Evolutionary conservation across 495 filamentous ascomycete species (phyloP), one percentile per base, ranked within the genome.

Genomic region (Penicillium manginii): DNA sequence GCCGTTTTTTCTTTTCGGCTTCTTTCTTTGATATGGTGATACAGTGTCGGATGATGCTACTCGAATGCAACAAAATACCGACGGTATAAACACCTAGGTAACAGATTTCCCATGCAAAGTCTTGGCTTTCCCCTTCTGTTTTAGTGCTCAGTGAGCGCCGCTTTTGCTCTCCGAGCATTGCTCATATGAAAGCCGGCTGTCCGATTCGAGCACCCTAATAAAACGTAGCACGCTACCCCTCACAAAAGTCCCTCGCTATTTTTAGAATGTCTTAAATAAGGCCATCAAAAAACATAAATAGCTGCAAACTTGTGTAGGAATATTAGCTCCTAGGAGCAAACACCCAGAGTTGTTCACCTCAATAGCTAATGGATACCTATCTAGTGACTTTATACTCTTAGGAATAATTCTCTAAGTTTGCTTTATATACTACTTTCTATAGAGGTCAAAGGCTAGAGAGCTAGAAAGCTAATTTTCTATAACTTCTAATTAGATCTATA

Each of bases 181-280:
- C 50, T 53, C 42, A 53, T n/a, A 53, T 40, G 35, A 53, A 33
- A 53, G 50, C 50, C 21, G 42, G 50, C 18, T 32, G 33, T 21
- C 50, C 42, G 50, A 42, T 33, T 42, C 33, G 42, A n/a, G n/a
- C 50, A 53, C 50, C 50, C 35, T 14, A 53, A 53, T 53, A 53
- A 53, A 53, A 53, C 35, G 50, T 33, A 53, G 26, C 33, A 42
- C 35, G 50, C 32, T 53, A 53, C 45, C 14, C 37, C 37, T 40
- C 37, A 40, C 31, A 40, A 40, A 40, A 40, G 37, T 40, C 14
- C 14, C 37, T 40, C 14, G 37, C 37, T 3, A 40, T 40, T 40
- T 40, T 40, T 40, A 40, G 37, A 40, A 40, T n/a, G 14, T 33
- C 37, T 40, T 12, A 40, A 33, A 40, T 40, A n/a, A n/a, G 9